Evolutionary conservation across 768 basidiomycete species (phyloP).

Genomic region (Naganishia onofrii): DNA sequence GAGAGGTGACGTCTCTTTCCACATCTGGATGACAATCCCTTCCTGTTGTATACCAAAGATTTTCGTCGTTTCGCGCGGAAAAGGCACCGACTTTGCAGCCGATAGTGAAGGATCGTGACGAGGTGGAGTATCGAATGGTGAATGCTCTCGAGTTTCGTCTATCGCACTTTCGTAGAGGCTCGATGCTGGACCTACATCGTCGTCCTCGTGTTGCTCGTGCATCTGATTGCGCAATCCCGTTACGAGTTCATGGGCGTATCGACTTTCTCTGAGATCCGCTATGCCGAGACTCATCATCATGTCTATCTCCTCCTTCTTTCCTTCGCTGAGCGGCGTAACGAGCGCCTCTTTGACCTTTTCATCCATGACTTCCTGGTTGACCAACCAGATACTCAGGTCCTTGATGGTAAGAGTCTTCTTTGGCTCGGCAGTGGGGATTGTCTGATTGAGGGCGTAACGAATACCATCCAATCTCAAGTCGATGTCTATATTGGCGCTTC

Average conservation of each 20-base stretch:
- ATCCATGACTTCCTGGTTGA: neutral
- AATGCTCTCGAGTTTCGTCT: conserved; percentile 47
- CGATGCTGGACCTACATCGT: conserved; percentile 1
- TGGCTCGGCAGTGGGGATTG: neutral
- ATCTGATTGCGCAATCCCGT: neutral
- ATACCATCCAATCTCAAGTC: conserved; percentile 43
- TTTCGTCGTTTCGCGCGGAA: neutral
- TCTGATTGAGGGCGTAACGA: conserved; percentile 33
- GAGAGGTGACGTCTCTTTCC: conserved; percentile 11
- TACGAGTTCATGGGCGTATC: neutral
- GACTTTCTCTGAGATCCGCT: conserved; percentile 50
- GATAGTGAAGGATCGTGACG: neutral
- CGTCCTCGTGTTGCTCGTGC: neutral
- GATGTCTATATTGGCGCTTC: conserved; percentile 34
- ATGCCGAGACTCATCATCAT: conserved; percentile 53
- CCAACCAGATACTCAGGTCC: conserved; percentile 15
- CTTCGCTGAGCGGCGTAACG: neutral
- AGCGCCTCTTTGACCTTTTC: neutral
- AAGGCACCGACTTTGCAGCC: neutral
- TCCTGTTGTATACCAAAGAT: neutral
- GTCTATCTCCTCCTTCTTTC: conserved; percentile 40
- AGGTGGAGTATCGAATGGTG: conserved; percentile 57
- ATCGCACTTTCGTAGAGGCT: conserved; percentile 26
- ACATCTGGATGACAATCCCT: conserved; percentile 15
- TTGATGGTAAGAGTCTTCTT: conserved; percentile 17